Base-by-base conservation (phyloP, 2,329 filamentous ascomycete genomes). In the Lachnellula arida region DNA sequence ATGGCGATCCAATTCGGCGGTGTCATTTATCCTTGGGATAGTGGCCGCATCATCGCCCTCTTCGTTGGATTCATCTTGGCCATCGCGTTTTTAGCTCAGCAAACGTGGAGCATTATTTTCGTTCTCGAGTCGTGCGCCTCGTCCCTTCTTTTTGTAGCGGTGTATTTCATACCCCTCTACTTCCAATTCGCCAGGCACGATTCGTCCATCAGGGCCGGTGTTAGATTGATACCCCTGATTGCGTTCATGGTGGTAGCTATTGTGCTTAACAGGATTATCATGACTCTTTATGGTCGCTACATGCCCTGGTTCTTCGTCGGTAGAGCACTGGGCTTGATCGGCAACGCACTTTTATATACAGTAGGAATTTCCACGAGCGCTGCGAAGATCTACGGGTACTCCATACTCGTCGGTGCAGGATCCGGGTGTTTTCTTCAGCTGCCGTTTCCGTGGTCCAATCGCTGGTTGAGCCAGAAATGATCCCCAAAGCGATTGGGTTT, bases 131-230 rank as follows among this genome's bases (percentile, higher is more conserved):
- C 42, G 15, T 44, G 42, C 42, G 42, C 42, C 0, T 5, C 5
- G 2, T n/a, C 8, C 11, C 3, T n/a, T 7, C 5, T 19, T 8
- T 44, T 44, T 11, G 15, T 44, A 1, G 15, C 17, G 5, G 17
- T 44, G 61, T 73, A 76, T n/a, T 71, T 73, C 35, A 70, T 75
- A 47, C 72, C 78, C 48, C 76, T 80, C 53, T 73, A 74, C 59
- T 77, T 77, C 46, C 74, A 76, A 42, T 76, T 77, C 54, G 75
- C 78, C 49, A 71, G 75, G 14, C 74, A 74, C 34, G 68, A 78
- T 14, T 72, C 73, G 5, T 75, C 74, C 5, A 74, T 79, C 12
- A 80, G 67, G 46, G 62, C 68, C 37, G 64, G 67, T 35, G 64
- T 71, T 49, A 57, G 68, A 15, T 63, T 68, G 22, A 58, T 71